Evolutionary conservation across 208 protist species (phyloP).

Genomic region (Porcisia hertigi): DNA sequence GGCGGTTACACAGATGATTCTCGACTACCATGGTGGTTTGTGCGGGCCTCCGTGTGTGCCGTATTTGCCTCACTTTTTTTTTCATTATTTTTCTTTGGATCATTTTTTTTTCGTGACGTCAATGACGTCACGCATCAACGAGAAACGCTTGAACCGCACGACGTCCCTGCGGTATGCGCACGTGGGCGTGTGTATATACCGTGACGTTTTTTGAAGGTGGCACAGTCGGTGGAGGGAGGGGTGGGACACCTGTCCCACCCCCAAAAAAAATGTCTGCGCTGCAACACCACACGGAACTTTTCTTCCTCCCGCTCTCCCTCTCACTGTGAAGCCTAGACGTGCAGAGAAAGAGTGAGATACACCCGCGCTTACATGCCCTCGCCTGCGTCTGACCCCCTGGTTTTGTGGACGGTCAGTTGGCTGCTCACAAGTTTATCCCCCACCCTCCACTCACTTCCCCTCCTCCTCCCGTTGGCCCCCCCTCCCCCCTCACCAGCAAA

Average conservation of each 20-base stretch:
- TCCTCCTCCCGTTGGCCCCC: background rate
- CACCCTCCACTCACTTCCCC: background rate
- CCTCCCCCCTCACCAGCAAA: background rate
- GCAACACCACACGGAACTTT: too few relatives aligned
- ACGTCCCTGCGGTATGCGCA: background rate
- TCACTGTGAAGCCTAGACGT: too few relatives aligned
- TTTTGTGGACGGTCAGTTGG: background rate
- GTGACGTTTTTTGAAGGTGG: too few relatives aligned
- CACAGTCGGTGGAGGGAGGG: too few relatives aligned
- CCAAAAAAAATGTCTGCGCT: too few relatives aligned
- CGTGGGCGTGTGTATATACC: background rate
- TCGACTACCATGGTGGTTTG: too few relatives aligned
- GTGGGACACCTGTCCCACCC: too few relatives aligned
- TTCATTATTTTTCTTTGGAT: background rate
- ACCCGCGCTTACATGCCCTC: too few relatives aligned
- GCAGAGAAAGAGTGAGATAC: too few relatives aligned
- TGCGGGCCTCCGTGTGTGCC: background rate
- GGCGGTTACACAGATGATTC: too few relatives aligned
- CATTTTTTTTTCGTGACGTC: background rate
- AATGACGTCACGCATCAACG: background rate
- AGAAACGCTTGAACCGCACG: too few relatives aligned
- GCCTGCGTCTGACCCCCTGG: background rate
- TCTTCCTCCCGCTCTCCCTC: too few relatives aligned
- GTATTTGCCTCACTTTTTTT: background rate
- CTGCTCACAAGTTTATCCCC: background rate